Evolutionary conservation across 1,284 basidiomycete genomes (phyloP).

Genomic region (Moesziomyces parantarcticus): DNA sequence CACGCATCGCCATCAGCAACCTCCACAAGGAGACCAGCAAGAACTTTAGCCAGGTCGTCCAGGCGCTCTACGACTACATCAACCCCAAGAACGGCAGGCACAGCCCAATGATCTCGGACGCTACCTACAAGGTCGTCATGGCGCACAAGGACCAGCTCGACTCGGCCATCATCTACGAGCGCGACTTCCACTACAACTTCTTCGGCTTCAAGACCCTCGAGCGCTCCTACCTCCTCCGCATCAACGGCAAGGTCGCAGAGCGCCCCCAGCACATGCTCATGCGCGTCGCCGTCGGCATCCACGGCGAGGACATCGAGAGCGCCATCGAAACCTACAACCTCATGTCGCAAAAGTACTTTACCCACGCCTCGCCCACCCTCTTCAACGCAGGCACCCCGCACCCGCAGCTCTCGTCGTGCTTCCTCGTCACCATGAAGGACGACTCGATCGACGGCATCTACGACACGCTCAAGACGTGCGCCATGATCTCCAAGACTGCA

Average conservation of each 20-base stretch:
- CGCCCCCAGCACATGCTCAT: slow-evolving; percentile 99
- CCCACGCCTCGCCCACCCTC: slow-evolving; percentile 95
- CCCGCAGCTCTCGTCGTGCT: slow-evolving; percentile 95
- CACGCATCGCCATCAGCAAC: slow-evolving; percentile 98
- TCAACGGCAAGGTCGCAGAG: slow-evolving; percentile 94
- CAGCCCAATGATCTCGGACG: slow-evolving; percentile 91
- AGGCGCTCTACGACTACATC: slow-evolving; percentile 91
- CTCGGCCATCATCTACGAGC: slow-evolving; percentile 95
- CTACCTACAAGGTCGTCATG: slow-evolving; percentile 85
- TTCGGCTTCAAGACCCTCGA: slow-evolving; percentile 99
- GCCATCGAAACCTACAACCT: slow-evolving; percentile 84
- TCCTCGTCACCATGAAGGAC: slow-evolving; percentile 97
- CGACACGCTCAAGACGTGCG: slow-evolving; percentile 97
- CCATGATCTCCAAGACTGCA: slow-evolving; percentile 99
- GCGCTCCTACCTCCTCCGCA: slow-evolving; percentile 93
- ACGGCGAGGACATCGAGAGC: slow-evolving; percentile 87
- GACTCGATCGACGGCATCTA: slow-evolving; percentile 99
- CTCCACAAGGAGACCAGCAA: slow-evolving; percentile 99
- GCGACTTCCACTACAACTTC: slow-evolving; percentile 88
- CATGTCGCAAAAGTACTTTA: slow-evolving; percentile 90
- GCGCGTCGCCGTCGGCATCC: slow-evolving; percentile 98
- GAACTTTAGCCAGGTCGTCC: slow-evolving; percentile 89
- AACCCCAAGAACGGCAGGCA: slow-evolving; percentile 89
- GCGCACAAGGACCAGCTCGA: slow-evolving; percentile 86
- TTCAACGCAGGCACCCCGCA: slow-evolving; percentile 98